Evolutionary conservation across 2,329 filamentous ascomycete species (phyloP).

Genomic region (Colletotrichum brevisporum): DNA sequence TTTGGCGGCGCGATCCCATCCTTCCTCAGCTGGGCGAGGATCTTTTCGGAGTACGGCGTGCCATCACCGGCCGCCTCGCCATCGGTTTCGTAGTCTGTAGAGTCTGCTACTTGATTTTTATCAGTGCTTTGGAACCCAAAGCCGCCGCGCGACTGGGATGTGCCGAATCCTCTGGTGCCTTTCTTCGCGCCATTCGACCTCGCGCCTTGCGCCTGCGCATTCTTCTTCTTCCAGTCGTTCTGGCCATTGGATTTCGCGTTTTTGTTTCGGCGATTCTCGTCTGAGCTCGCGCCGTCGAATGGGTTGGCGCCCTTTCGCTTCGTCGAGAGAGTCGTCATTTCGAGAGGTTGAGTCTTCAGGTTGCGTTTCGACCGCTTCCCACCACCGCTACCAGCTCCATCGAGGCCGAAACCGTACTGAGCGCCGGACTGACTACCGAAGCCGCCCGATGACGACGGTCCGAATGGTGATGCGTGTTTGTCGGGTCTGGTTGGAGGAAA

Average conservation of each 20-base stretch:
- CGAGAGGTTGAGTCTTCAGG: constrained; percentile 43
- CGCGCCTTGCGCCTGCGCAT: constrained; percentile 17
- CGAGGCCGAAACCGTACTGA: constrained; percentile 48
- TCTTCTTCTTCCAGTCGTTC: constrained; percentile 44
- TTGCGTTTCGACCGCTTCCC: constrained; percentile 47
- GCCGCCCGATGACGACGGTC: constrained; percentile 26
- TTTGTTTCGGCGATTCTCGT: constrained; percentile 40
- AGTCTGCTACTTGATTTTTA: constrained; percentile 3
- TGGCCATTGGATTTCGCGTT: constrained; percentile 42
- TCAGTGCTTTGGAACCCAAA: constrained; percentile 33
- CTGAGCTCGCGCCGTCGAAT: constrained; percentile 44
- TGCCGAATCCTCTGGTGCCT: constrained; percentile 25
- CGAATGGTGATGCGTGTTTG: constrained; percentile 24
- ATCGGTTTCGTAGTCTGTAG: constrained; percentile 37
- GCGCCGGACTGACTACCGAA: constrained; percentile 20
- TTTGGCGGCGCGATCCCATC: constrained; percentile 67
- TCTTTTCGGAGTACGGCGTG: constrained; percentile 63
- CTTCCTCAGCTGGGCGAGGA: constrained; percentile 66
- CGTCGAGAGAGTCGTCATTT: constrained; percentile 47
- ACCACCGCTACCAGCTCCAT: constrained; percentile 48
- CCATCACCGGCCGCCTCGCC: constrained; percentile 25
- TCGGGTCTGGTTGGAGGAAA: constrained; percentile 35
- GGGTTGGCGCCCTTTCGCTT: constrained; percentile 45
- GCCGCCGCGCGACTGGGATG: constrained; percentile 32
- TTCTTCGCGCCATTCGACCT: constrained; percentile 36